Evolutionary conservation across 345 rosid species (phyloP).

Genomic region (Noccaea caerulescens): DNA sequence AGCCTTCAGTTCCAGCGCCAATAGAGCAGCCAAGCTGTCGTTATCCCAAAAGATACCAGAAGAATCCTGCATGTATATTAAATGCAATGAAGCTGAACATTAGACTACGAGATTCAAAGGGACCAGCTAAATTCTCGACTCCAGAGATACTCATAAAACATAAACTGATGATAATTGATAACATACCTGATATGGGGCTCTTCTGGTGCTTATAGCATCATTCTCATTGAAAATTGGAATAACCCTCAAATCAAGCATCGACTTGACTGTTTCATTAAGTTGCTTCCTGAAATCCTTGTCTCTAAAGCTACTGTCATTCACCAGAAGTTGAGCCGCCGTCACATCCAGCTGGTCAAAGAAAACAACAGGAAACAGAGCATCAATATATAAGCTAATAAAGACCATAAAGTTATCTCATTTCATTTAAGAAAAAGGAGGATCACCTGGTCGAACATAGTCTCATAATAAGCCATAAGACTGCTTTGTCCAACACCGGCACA

Average conservation of each 20-base stretch:
- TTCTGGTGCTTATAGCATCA: conserved; percentile 96
- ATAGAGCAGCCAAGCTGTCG: conserved; percentile 93
- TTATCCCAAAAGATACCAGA: conserved; percentile 99
- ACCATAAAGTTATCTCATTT: not conserved
- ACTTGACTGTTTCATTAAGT: conserved; percentile 74
- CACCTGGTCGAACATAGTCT: conserved; percentile 85
- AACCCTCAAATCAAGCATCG: conserved; percentile 71
- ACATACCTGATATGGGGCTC: conserved; percentile 90
- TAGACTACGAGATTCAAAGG: not conserved
- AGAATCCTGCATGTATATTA: conserved; percentile 68
- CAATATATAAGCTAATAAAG: not conserved
- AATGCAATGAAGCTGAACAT: conserved; percentile 17
- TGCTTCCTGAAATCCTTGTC: conserved; percentile 82
- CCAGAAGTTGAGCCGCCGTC: conserved; percentile 93
- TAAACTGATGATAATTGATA: not conserved
- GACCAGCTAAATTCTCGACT: not conserved
- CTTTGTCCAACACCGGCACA: conserved; percentile 99
- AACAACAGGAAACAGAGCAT: conserved; percentile 13
- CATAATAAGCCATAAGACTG: conserved; percentile 94
- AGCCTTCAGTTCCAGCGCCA: conserved; percentile 91
- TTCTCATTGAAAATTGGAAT: conserved; percentile 96
- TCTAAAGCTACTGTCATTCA: conserved; percentile 87
- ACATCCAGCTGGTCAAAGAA: conserved; percentile 76
- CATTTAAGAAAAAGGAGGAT: not conserved
- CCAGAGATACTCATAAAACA: not conserved